Conservation (phyloP, 441 rosid species). For the Bruguiera hainesii region DNA sequence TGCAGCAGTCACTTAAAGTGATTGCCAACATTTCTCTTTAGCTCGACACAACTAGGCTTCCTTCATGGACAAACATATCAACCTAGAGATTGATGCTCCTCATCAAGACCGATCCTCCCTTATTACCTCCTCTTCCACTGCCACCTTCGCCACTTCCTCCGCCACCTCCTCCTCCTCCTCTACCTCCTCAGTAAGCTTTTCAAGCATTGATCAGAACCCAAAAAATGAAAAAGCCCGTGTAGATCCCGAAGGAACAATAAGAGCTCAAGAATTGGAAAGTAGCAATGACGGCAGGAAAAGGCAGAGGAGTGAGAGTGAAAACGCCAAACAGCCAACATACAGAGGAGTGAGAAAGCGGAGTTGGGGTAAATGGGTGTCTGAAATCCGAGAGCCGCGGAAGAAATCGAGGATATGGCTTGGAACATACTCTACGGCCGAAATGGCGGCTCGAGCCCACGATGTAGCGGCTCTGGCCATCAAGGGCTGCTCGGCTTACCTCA, state of each 20-base stretch:
- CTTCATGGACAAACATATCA: slow-evolving; percentile 40
- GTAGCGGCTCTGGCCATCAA: slow-evolving; percentile 76
- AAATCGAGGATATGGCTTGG: slow-evolving; percentile 88
- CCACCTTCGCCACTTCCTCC: slow-evolving; percentile 20
- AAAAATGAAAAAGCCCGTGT: slow-evolving; percentile 14
- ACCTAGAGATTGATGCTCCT: slow-evolving; percentile 42
- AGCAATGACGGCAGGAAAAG: slow-evolving; percentile 22
- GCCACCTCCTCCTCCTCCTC: slow-evolving; percentile 24
- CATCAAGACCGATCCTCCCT: slow-evolving; percentile 9
- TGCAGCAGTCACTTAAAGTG: slow-evolving; percentile 20
- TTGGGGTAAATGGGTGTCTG: slow-evolving; percentile 91
- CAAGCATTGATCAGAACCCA: slow-evolving; percentile 12
- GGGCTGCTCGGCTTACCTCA: slow-evolving; percentile 60
- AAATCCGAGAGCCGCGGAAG: slow-evolving; percentile 70
- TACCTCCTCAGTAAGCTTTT: slow-evolving; percentile 10
- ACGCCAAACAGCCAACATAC: slow-evolving; percentile 44
- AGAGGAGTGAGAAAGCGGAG: slow-evolving; percentile 69
- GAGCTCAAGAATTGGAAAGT: slow-evolving; percentile 19
- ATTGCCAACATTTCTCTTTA: slow-evolving; percentile 19
- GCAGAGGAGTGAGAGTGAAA: slow-evolving; percentile 20
- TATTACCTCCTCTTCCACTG: slow-evolving; percentile 16
- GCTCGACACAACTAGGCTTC: slow-evolving; percentile 20
- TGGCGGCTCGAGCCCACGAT: slow-evolving; percentile 87
- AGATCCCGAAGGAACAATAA: slow-evolving; percentile 32
- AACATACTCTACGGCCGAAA: slow-evolving; percentile 62